Conservation (phyloP, 2,329 filamentous ascomycete genomes). For the Ophiocordyceps australis region DNA sequence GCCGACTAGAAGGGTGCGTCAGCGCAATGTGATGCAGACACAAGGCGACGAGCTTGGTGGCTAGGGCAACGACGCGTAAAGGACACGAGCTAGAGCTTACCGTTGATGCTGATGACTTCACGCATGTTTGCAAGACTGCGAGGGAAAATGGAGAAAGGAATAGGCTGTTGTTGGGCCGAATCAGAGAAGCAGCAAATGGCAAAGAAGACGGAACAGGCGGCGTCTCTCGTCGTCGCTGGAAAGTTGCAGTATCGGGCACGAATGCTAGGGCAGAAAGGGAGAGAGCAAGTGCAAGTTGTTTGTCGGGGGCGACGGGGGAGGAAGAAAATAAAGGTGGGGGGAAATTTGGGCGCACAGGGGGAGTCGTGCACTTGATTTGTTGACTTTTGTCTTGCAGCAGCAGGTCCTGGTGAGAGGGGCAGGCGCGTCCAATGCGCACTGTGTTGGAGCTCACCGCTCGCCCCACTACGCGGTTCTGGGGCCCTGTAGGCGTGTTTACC, state of each 20-base stretch:
- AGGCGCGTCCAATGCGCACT: slow-evolving; percentile 12
- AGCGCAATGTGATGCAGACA: no score
- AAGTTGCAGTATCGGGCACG: no score
- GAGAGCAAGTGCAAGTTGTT: slow-evolving; percentile 8
- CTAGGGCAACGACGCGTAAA: no score
- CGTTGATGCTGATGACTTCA: slow-evolving; percentile 99
- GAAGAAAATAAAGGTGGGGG: slow-evolving; percentile 26
- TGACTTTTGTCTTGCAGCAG: slow-evolving; percentile 16
- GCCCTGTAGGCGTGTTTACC: no score
- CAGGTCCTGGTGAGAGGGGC: slow-evolving; percentile 13
- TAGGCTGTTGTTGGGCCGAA: no score
- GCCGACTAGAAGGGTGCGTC: slow-evolving; percentile 76
- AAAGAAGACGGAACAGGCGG: slow-evolving; percentile 7
- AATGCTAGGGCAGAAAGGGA: no score
- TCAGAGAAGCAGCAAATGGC: slow-evolving; percentile 7
- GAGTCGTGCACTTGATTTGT: slow-evolving; percentile 14
- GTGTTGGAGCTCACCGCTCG: slow-evolving; percentile 5
- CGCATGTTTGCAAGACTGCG: slow-evolving; percentile 81
- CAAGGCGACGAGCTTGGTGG: no score
- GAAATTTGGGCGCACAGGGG: slow-evolving; percentile 23
- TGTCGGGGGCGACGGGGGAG: slow-evolving; percentile 8
- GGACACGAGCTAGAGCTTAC: slow-evolving; percentile 39
- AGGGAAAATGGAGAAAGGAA: no score
- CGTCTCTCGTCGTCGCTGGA: no score
- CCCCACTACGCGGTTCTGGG: no score